These are phyloP conservation scores for Penicillium sp. DNA, from an alignment of 2,329 filamentous ascomycete genomes.

Conservation along the genomic window DNA sequence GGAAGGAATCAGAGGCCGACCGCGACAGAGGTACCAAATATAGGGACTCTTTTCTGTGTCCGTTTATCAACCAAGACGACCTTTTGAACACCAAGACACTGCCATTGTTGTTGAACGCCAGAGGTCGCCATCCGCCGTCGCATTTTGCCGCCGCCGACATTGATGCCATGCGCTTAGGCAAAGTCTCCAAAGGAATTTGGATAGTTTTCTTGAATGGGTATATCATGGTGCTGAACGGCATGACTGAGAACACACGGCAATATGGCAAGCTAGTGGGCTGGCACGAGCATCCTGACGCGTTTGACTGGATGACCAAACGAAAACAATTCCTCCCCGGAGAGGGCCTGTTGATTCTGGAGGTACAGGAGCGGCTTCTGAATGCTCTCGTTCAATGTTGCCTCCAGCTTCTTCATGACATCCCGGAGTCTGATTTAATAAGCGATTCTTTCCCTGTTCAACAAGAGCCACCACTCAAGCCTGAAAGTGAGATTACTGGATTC, in stretches of 20 bases:
- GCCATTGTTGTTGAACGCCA: background rate
- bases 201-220: background rate
- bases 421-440: background rate
- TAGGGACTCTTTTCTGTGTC: constrained; percentile 18
- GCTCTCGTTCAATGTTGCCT: background rate
- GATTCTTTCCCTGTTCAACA: background rate
- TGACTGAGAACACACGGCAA: background rate
- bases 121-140: background rate
- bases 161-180: background rate
- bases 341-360: background rate
- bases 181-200: background rate
- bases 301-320: background rate
- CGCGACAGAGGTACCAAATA: background rate
- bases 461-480: background rate
- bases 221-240: background rate
- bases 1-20: constrained; percentile 34
- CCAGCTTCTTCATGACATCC: background rate
- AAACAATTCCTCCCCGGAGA: background rate
- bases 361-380: background rate
- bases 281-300: background rate
- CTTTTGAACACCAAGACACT: background rate
- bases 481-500: background rate
- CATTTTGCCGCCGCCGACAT: constrained; percentile 1
- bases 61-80: background rate
- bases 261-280: constrained; percentile 1